phyloP scores from a whole-genome alignment of 306 rosid genomes.

The Prunus padus region DNA sequence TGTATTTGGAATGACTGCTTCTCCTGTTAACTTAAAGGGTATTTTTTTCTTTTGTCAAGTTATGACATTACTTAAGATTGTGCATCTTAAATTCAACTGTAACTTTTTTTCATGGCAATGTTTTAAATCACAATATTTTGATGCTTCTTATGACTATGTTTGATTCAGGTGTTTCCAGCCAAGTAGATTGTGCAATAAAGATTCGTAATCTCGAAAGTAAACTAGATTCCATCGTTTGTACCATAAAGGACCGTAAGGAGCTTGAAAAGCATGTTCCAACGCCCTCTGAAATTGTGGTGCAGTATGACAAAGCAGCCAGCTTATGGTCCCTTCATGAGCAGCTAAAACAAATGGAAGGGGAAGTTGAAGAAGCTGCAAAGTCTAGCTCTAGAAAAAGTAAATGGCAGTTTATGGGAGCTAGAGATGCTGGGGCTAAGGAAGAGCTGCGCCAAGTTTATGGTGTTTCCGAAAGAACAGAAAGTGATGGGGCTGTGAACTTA shows the following conservation, averaged over 20 bases:
- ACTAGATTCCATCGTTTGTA: constrained; percentile 92
- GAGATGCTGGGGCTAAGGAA: constrained; percentile 99
- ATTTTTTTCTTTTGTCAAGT: constrained; percentile 14
- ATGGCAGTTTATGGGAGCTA: constrained; percentile 99
- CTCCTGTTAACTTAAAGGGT: constrained; percentile 98
- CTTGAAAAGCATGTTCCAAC: constrained; percentile 95
- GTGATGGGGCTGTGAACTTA: constrained; percentile 97
- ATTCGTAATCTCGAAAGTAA: constrained; percentile 98
- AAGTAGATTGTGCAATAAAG: constrained; percentile 96
- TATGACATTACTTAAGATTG: not conserved
- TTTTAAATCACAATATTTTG: not conserved
- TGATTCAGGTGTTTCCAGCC: constrained; percentile 93
- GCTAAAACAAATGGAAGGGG: constrained; percentile 89
- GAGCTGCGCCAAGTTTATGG: constrained; percentile 98
- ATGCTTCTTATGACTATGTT: constrained; percentile 28
- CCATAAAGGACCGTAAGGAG: constrained; percentile 96
- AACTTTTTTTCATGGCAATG: constrained; percentile 1
- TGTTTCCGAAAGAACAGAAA: constrained; percentile 97
- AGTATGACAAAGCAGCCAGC: constrained; percentile 93
- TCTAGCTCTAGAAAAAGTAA: constrained; percentile 92
- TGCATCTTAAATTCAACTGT: not conserved
- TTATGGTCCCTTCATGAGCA: constrained; percentile 93
- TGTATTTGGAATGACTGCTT: constrained; percentile 99
- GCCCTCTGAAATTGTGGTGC: constrained; percentile 93
- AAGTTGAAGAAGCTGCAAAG: constrained; percentile 98